Base-by-base conservation (phyloP, 768 basidiomycete species). In the Tremella fuciformis region DNA sequence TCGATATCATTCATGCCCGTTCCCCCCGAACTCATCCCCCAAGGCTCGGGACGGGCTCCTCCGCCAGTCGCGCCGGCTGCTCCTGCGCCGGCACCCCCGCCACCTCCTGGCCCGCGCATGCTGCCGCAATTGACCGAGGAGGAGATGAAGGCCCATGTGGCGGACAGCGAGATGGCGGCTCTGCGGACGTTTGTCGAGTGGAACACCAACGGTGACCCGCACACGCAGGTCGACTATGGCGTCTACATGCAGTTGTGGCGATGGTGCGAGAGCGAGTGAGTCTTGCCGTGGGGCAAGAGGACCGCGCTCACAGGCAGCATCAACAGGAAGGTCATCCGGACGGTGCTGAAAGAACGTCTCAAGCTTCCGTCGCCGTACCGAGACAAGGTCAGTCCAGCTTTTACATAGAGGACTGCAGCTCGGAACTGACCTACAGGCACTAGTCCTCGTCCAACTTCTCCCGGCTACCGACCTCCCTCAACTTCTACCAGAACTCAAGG, bases 341-440 rank as follows among this genome's bases (percentile, higher is more conserved):
- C n/a, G 6, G 22, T 46, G n/a, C 42, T 46, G n/a, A 46, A 46
- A 46, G n/a, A n/a, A 46, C n/a, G 42, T 8, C 42, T 46, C 42
- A 46, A 46, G 22, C 42, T 46, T 15, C 42, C 42, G n/a, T 22
- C 42, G n/a, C 42, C 42, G 16, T 46, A 46, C 42, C n/a, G 42
- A 18, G n/a, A 46, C 42, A 46, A 46, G 22, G 42, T 46, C n/a
- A 46, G 42, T 46, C 42, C 4, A 46, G n/a, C n/a, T 46, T 46
- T 22, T 22, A n/a, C 6, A 15, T 4, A 4, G n/a, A 46, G 4
- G 8, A 6, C 42, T 15, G 6, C 16, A 46, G n/a, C 15, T 18
- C 39, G n/a, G 6, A 46, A 15, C 42, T 46, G 8, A 46, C 42
- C 6, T 46, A 8, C 15, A 46, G 42, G 42, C 42, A 18, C 42